Conservation (phyloP, 108 stramenopile species). For the Nannochloropsis salina region DNA sequence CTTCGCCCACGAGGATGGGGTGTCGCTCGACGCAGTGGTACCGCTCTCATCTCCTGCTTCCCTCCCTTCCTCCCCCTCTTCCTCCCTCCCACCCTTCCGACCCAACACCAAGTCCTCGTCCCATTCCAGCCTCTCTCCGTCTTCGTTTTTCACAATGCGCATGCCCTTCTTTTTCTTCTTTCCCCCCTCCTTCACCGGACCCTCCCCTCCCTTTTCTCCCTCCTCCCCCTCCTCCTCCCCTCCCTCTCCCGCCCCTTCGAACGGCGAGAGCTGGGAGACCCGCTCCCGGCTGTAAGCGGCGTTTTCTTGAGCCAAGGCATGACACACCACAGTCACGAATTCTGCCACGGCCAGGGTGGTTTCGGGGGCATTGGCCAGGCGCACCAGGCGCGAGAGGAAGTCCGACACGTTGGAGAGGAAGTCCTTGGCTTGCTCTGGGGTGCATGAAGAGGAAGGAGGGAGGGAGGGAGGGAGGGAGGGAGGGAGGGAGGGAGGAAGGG, state of each 20-base stretch:
- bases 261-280: neutral
- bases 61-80: neutral
- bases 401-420: constrained; percentile 6
- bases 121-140: neutral
- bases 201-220: too few relatives aligned
- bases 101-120: constrained; percentile 3
- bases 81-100: neutral
- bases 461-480: neutral
- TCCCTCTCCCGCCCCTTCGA: neutral
- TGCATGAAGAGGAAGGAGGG: too few relatives aligned
- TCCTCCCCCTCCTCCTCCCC: neutral
- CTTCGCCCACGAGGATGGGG: neutral
- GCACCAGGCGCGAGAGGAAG: neutral
- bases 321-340: neutral
- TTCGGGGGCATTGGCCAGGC: neutral
- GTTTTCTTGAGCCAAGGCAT: neutral
- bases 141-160: neutral
- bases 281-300: neutral
- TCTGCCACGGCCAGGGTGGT: neutral
- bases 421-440: constrained; percentile 12
- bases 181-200: neutral
- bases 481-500: neutral
- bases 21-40: neutral
- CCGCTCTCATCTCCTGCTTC: neutral
- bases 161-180: neutral